Evolutionary conservation across 176 grass and related monocot species (phyloP), one percentile per base, ranked within the genome.

Genomic region (Melocanna baccifera): DNA sequence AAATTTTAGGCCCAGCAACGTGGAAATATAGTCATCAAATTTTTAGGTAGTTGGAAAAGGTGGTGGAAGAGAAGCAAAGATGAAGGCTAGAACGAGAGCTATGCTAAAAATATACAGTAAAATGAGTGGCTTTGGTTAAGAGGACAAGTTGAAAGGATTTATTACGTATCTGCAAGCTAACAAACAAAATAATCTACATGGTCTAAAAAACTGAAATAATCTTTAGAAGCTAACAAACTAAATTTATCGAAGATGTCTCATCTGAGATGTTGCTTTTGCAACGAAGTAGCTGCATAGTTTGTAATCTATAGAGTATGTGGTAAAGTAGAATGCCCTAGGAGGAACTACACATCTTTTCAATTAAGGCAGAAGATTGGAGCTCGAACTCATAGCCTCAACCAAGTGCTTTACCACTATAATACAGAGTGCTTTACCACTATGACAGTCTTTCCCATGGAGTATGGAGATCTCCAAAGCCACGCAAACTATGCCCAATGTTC

Each of bases 91-190:
- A 42, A 86, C 58, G 7, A 74, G 58, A 67, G 66, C 68, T 73
- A 52, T 78, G 84, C 74, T 68, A 87, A 87, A 83, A 87, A 79
- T 73, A 81, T 12, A 83, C 9, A 22, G 11, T 55, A 47, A 36
- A 78, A 90, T 39, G 79, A 83, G 67, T 67, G 88, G 82, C 42
- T 80, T 69, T 81, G 57, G 80, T 89, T 62, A 59, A 84, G 15
- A 73, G 30, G 28, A 83, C 71, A 53, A 46, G 32, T 52, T 28
- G 42, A 50, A 48, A 10, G 42, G 62, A 14, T 19, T 88, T 83
- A 28, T 19, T 62, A 30, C 14, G 23, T 57, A 34, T 67, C 58
- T 55, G 62, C 37, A 68, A 55, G 22, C 12, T 67, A 25, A 61
- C 57, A 61, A 61, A 10, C 57, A 26, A 61, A 26, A 61, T 57